phyloP scores from a whole-genome alignment of 768 basidiomycete genomes.

The Boletus rubescentipes region DNA sequence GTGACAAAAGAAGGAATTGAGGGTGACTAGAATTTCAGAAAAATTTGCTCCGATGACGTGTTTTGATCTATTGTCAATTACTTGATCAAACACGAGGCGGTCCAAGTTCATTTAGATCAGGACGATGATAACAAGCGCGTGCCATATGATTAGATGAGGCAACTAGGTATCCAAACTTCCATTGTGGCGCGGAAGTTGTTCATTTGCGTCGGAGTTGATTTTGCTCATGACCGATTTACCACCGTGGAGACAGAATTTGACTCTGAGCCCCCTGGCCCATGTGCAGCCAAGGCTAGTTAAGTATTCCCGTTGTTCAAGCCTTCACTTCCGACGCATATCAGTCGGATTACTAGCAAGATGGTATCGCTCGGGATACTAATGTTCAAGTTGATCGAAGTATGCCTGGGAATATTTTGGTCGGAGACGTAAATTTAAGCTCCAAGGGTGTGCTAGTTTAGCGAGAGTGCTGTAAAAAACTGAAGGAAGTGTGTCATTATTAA shows the following conservation, averaged over 20 bases:
- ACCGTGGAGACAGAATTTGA: background rate
- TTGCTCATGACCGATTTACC: background rate
- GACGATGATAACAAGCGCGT: constrained; percentile 1
- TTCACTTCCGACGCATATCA: background rate
- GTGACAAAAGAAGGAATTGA: background rate
- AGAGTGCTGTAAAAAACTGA: background rate
- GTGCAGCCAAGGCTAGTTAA: background rate
- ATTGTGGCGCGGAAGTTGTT: background rate
- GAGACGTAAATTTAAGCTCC: background rate
- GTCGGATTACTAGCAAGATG: too few relatives aligned
- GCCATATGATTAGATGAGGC: constrained; percentile 3
- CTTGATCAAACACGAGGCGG: constrained; percentile 25
- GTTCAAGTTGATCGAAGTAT: too few relatives aligned
- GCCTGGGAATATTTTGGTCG: background rate
- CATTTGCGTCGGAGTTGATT: background rate
- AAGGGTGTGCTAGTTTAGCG: background rate
- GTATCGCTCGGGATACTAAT: too few relatives aligned
- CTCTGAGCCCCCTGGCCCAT: background rate
- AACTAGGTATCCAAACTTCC: background rate
- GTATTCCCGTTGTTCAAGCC: background rate
- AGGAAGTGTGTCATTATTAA: background rate
- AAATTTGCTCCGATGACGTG: background rate
- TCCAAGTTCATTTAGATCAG: constrained; percentile 15
- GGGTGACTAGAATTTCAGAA: background rate
- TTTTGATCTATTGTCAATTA: background rate